Evolutionary conservation across 2,329 filamentous ascomycete genomes (phyloP), one percentile per base, ranked within the genome.

Genomic region (Massarina eburnea): DNA sequence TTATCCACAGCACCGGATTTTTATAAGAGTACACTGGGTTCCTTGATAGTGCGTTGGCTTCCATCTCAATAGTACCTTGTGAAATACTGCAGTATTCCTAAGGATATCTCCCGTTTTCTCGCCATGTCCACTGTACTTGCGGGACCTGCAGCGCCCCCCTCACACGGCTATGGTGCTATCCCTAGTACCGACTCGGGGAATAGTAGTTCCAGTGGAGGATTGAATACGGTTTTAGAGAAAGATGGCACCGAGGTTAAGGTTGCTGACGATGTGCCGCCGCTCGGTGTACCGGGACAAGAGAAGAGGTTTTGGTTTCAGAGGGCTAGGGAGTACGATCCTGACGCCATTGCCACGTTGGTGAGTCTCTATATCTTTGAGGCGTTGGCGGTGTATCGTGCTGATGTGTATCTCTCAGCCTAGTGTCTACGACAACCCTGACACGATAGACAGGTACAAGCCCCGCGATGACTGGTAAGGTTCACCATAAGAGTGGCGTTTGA

Each of bases 371-470:
- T 37, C 26, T 19, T 17, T 12, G 12, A n/a, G 17, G 12, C 17
- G 29, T 40, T 17, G 7, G 15, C n/a, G 36, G 22, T 14, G 18
- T 10, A 21, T 32, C 10, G 18, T 35, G 4, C 24, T 34, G 17
- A 24, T n/a, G n/a, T n/a, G n/a, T n/a, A n/a, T n/a, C n/a, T n/a
- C 10, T 19, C 30, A 54, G 46, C 53, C 53, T 2, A 46, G 43
- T 32, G 51, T 56, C 6, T 54, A 45, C 19, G 54, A 52, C 34
- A 39, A 51, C 20, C 43, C 48, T 3, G 51, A 57, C 2, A 39
- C 38, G 2, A 46, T 49, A 3, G 50, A 57, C 18, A 39, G 51
- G 19, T 54, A 49, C 19, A 49, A 48, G 21, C 78, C 77, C 0
- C 75, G 32, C 14, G 38, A 42, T 8, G 52, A 59, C 14, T 61